Evolutionary conservation across 169 alveolate species (phyloP), one percentile per base, ranked within the genome.

Genomic region (Ichthyophthirius multifiliis): DNA sequence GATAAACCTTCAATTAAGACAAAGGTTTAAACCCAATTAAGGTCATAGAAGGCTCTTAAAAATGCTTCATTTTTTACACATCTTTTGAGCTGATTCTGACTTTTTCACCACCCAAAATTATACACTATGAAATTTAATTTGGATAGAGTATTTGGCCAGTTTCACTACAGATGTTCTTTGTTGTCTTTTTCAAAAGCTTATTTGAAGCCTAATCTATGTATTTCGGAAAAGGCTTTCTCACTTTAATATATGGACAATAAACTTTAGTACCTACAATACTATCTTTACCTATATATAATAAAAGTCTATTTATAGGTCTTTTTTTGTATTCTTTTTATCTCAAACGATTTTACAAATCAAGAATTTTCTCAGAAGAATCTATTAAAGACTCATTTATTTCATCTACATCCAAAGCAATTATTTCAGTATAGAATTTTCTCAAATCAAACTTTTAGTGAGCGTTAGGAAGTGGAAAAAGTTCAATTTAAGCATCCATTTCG

Each of bases 261-360:
- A 93, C 67, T 39, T 91, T 92, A 43, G 93, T 73, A 32, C 91
- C 95, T 23, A 93, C 84, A 65, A 88, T 79, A 16, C 90, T 83
- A 20, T 91, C 89, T 31, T 91, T 90, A 31, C 95, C 88, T 10
- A 93, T 32, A 64, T 64, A 80, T 63, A 95, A 93, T 5, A 93
- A 76, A 23, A 95, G 76, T 71, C 88, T 93, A 16, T 95, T 95
- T 31, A 90, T 83, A 3, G 93, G 90, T 75, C 98, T 84, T 82
- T 95, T 93, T 75, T 92, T 90, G 55, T 83, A 93, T 81, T 95
- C 98, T 75, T 91, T 95, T 88, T 89, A 89, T 64, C 95, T 84
- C 77, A 95, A 89, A 64, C 95, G 76, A 48, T 84, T 87, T 75
- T 85, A 84, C 41, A 95, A 63, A 32, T 95, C 98, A 55, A 79